Conservation (phyloP, 2,329 filamentous ascomycete species). For the Colletotrichum scovillei region DNA sequence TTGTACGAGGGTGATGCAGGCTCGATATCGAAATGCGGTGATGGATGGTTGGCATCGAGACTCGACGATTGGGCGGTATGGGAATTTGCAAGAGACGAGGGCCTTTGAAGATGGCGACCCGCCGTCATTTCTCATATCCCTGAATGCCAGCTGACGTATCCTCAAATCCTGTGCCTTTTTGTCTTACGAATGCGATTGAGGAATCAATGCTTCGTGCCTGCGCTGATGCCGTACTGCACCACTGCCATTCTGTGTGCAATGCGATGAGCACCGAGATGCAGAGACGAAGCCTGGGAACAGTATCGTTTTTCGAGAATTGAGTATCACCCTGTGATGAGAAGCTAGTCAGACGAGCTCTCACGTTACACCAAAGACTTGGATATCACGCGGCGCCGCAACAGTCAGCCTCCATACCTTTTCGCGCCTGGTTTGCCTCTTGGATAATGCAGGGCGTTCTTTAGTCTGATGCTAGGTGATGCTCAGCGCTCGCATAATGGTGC, state of each 20-base stretch:
- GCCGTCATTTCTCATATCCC: constrained; percentile 20
- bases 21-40: constrained; percentile 17
- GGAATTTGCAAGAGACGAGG: neutral
- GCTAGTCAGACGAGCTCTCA: neutral
- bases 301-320: neutral
- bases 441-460: neutral
- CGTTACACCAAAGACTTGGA: constrained; percentile 5
- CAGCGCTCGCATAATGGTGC: neutral
- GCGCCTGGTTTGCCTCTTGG: neutral
- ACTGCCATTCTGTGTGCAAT: neutral
- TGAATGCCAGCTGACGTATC: constrained; percentile 13
- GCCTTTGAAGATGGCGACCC: neutral
- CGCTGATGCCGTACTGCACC: neutral
- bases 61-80: constrained; percentile 11
- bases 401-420: neutral
- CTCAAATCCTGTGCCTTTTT: neutral
- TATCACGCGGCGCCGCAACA: too few species aligned
- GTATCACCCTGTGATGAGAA: neutral
- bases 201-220: neutral
- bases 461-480: neutral
- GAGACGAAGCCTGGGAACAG: neutral
- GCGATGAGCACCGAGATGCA: neutral
- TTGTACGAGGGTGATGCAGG: neutral
- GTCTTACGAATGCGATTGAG: too few species aligned
- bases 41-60: constrained; percentile 27